phyloP scores from a whole-genome alignment of 441 rosid species.

The Metrosideros polymorpha region DNA sequence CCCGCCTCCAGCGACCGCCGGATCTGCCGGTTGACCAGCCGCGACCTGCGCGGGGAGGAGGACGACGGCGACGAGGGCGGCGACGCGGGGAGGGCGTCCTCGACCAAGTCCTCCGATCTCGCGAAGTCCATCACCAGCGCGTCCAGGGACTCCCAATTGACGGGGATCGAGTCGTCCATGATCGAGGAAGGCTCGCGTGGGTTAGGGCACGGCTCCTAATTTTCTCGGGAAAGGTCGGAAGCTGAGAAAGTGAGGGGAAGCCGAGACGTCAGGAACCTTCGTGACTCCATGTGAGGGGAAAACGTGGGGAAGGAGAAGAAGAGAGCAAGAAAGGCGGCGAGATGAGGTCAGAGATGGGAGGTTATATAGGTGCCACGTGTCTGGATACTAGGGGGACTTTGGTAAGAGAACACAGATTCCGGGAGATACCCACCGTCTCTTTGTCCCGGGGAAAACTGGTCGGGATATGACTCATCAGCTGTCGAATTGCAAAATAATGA shows the following conservation, averaged over 20 bases:
- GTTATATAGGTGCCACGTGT: background rate
- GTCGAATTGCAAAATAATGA: background rate
- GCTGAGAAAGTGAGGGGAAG: background rate
- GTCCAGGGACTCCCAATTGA: conserved; percentile 92
- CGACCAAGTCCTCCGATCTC: conserved; percentile 67
- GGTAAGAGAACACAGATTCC: background rate
- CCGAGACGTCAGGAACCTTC: background rate
- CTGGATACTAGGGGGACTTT: background rate
- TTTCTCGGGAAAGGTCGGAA: background rate
- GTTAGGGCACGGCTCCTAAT: background rate
- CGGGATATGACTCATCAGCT: background rate
- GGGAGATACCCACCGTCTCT: background rate
- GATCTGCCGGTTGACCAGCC: conserved; percentile 76
- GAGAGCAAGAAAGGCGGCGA: background rate
- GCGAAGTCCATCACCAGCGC: conserved; percentile 64
- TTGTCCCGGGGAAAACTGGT: background rate
- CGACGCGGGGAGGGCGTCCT: conserved; percentile 27
- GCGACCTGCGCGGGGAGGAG: conserved; percentile 53
- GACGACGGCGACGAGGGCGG: conserved; percentile 38
- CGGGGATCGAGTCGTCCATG: conserved; percentile 47
- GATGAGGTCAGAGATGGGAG: background rate
- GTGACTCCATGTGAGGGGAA: background rate
- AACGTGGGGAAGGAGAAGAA: background rate
- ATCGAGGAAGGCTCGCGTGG: background rate
- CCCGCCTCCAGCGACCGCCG: conserved; percentile 67